Percentiles rank a stretch among this genome's conserved stretches.
phyloP scores from a whole-genome alignment of 148 eudicot species.

The Chenopodium berlandieri region DNA sequence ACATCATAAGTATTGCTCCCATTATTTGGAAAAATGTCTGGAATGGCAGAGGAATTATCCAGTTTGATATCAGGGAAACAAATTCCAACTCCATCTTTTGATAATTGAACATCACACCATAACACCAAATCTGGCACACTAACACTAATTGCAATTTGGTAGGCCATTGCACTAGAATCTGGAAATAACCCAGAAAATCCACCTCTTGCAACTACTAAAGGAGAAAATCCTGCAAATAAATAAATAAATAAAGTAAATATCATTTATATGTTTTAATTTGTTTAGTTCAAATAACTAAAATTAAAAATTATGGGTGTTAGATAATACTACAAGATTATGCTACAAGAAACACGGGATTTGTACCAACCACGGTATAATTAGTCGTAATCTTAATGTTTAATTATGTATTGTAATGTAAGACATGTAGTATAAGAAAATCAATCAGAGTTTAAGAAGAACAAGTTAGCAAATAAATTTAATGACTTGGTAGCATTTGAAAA shows the following conservation, averaged over 20 bases:
- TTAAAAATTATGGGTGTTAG: neutral
- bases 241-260: neutral
- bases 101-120: slow-evolving; percentile 93
- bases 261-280: too few species aligned
- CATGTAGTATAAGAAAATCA: neutral
- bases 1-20: slow-evolving; percentile 46
- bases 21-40: slow-evolving; percentile 4
- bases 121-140: slow-evolving; percentile 36
- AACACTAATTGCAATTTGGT: slow-evolving; percentile 37
- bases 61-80: slow-evolving; percentile 69
- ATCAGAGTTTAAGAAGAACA: neutral
- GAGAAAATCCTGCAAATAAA: slow-evolving; percentile 53
- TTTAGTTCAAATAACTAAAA: too few species aligned
- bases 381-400: too few species aligned
- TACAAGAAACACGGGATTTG: too few species aligned
- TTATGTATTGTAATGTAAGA: neutral
- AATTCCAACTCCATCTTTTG: slow-evolving; percentile 38
- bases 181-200: slow-evolving; percentile 86
- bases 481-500: neutral
- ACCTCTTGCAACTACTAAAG: slow-evolving; percentile 76
- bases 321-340: too few species aligned
- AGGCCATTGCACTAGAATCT: slow-evolving; percentile 62
- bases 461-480: neutral
- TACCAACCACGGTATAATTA: too few species aligned
- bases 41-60: slow-evolving; percentile 47